Evolutionary conservation across 2,329 filamentous ascomycete genomes (phyloP), one percentile per base, ranked within the genome.

Genomic region (Parastagonospora avenae): DNA sequence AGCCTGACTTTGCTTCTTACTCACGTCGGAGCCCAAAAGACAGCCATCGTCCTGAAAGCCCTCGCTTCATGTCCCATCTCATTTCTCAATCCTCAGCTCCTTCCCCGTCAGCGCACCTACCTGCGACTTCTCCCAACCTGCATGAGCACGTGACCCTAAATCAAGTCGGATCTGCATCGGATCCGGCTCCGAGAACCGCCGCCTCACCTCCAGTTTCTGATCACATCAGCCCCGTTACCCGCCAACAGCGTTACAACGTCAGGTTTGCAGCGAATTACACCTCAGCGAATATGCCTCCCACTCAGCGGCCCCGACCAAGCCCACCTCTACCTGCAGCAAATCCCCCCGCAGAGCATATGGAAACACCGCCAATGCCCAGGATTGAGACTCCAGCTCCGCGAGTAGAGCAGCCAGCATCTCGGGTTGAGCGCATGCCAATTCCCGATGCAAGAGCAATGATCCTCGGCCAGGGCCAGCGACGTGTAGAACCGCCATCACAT

Each of bases 171-270:
- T 11, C 14, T 57, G 50, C 32, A 52, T 44, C 37, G 40, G 41
- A 42, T 8, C 19, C 15, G 14, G 4, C 30, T 6, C 14, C 29
- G 4, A 42, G 41, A 27, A 24, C 11, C 33, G n/a, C 46, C 8
- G 42, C 51, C 7, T 46, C 52, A 1, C 51, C 60, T 30, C 44
- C 46, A 24, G 14, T 48, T 30, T 54, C 29, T 29, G 55, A 42
- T 30, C 51, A 32, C 47, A 50, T 12, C 39, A 54, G 36, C 45
- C 53, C 37, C 31, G 52, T 36, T n/a, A 49, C 49, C 12, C 60
- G 60, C 28, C 60, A 62, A 37, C 59, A 62, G 40, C 62, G 62
- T 35, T 65, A 62, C 57, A 65, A 65, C 60, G 62, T 65, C 16
- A 59, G 62, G 32, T 65, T 65, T 35, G 60, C 59, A 29, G 60